phyloP scores from a whole-genome alignment of 1,284 basidiomycete genomes.

The Cryptococcus sp. region DNA sequence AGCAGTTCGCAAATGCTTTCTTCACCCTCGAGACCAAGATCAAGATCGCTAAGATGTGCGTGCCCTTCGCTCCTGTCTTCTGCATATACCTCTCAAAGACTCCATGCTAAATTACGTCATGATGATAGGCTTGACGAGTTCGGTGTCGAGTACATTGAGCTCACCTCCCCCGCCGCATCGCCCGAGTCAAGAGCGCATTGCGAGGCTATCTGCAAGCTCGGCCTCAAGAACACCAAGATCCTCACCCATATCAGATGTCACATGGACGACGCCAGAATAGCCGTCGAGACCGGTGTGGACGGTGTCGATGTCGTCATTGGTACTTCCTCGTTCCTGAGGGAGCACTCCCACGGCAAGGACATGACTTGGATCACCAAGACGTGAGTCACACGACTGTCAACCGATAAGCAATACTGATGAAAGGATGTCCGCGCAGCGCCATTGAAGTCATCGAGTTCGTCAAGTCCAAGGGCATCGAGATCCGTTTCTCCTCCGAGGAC shows the following conservation, averaged over 20 bases:
- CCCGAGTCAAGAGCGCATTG: conserved; percentile 95
- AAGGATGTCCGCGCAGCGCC: conserved; percentile 51
- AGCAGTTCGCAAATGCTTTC: conserved; percentile 99
- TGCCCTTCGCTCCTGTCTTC: conserved; percentile 18
- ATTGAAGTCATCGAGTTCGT: conserved; percentile 99
- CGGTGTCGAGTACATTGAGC: conserved; percentile 99
- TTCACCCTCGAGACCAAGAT: conserved; percentile 99
- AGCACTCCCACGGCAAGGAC: conserved; percentile 99
- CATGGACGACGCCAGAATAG: conserved; percentile 99
- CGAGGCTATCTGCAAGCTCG: conserved; percentile 99
- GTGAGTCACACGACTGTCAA: conserved; percentile 20
- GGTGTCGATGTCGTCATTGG: conserved; percentile 99
- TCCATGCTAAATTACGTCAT: conserved; percentile 1
- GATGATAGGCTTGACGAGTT: conserved; percentile 77
- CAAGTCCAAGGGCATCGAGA: conserved; percentile 99
- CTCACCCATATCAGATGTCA: conserved; percentile 99
- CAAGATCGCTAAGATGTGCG: conserved; percentile 84
- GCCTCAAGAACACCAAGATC: conserved; percentile 78
- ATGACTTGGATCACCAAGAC: conserved; percentile 99
- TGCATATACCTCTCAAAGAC: background rate
- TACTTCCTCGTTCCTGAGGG: conserved; percentile 96
- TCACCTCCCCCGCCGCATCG: conserved; percentile 96
- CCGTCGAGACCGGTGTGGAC: conserved; percentile 98
- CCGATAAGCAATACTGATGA: too few relatives aligned
- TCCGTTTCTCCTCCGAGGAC: conserved; percentile 99